Conservation (phyloP, 164 flowering plant species). For the Magnolia officinalis region DNA sequence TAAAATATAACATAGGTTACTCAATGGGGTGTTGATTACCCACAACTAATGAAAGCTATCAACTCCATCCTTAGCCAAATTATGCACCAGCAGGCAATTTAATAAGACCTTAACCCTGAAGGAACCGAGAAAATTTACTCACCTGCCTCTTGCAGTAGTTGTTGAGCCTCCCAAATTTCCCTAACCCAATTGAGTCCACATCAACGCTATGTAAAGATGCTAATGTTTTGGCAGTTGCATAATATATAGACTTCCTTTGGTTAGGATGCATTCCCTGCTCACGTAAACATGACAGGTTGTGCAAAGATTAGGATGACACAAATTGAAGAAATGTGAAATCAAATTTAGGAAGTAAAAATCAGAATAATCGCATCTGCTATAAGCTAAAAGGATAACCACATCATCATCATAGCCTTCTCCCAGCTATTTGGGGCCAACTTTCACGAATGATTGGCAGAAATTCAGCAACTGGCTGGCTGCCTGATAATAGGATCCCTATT, state of each 20-base stretch:
- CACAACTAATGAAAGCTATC: neutral
- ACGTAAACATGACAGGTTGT: conserved; percentile 1
- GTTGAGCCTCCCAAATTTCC: conserved; percentile 62
- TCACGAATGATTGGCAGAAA: neutral
- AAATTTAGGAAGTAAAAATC: neutral
- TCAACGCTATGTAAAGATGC: conserved; percentile 73
- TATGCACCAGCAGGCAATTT: neutral
- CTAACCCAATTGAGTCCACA: conserved; percentile 74
- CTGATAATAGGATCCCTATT: too few relatives aligned
- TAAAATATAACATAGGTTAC: too few relatives aligned
- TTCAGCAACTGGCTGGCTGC: neutral
- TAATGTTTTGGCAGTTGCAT: conserved; percentile 60
- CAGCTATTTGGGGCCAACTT: too few relatives aligned
- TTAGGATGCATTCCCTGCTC: conserved; percentile 62
- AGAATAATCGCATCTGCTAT: neutral
- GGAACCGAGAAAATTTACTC: conserved; percentile 1
- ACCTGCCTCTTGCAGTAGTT: conserved; percentile 92
- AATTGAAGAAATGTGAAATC: neutral
- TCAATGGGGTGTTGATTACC: neutral
- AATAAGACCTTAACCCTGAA: neutral
- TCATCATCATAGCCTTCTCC: too few relatives aligned
- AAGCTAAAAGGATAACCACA: neutral
- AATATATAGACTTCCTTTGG: conserved; percentile 61
- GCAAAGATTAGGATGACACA: neutral
- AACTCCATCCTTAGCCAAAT: neutral